Percentiles rank a stretch among this genome's conserved stretches.
These are phyloP conservation scores for Serendipita sp. DNA, from an alignment of 768 basidiomycete species.

Conservation along the genomic window DNA sequence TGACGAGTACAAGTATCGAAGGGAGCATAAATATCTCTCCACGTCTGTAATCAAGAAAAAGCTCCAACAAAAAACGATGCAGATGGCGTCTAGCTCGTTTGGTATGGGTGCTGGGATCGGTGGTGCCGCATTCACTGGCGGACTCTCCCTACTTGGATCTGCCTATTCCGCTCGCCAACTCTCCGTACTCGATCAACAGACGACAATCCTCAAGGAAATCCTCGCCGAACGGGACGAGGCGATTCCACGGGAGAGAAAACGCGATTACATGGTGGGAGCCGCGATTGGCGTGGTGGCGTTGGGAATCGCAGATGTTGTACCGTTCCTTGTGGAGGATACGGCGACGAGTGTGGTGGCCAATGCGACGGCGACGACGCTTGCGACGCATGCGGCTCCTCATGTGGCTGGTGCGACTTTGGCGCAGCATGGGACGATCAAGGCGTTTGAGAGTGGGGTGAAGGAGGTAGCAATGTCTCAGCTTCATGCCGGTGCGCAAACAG, in stretches of 20 bases:
- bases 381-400: background rate
- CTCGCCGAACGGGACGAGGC: background rate
- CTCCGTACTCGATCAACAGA: conserved; percentile 32
- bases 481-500: too few relatives aligned
- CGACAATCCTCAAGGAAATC: background rate
- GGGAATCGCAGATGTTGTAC: background rate
- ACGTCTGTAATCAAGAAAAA: background rate
- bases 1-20: background rate
- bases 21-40: background rate
- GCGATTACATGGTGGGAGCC: background rate
- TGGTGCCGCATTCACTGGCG: too few relatives aligned
- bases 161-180: conserved; percentile 29
- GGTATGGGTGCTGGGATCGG: too few relatives aligned
- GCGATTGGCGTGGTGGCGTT: background rate
- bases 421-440: too few relatives aligned
- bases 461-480: too few relatives aligned
- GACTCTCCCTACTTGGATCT: too few relatives aligned
- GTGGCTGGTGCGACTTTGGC: background rate
- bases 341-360: background rate
- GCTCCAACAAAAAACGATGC: background rate
- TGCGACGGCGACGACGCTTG: background rate
- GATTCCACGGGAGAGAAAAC: background rate
- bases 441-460: too few relatives aligned
- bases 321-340: background rate
- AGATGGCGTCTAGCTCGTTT: background rate